phyloP scores from a whole-genome alignment of 305 asterid genomes.

The Petunia hybrid region DNA sequence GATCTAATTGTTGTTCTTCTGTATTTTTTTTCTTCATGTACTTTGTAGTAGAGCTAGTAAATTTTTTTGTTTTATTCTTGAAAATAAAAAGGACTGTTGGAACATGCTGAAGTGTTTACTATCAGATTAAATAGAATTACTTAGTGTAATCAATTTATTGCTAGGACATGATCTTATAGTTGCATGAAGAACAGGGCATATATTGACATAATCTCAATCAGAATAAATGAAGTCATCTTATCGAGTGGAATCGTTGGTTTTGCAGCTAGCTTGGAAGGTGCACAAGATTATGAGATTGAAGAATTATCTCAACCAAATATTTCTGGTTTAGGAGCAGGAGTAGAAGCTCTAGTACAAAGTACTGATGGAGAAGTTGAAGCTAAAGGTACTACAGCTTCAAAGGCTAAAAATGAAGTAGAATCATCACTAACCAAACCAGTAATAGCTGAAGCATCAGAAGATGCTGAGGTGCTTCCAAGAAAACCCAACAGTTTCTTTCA shows the following conservation, averaged over 20 bases:
- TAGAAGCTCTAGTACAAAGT: slow-evolving; percentile 23
- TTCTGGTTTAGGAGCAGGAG: slow-evolving; percentile 16
- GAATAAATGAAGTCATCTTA: neutral
- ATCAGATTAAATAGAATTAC: neutral
- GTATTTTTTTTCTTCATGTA: no score
- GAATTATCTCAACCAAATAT: slow-evolving; percentile 28
- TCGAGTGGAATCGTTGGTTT: neutral
- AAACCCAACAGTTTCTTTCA: slow-evolving; percentile 22
- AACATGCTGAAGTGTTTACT: neutral
- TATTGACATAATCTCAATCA: neutral
- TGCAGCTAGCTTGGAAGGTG: slow-evolving; percentile 6
- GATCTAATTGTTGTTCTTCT: no score
- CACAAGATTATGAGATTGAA: neutral
- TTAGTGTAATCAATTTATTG: neutral
- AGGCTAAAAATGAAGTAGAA: slow-evolving; percentile 18
- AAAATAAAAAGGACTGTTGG: neutral
- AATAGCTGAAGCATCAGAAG: slow-evolving; percentile 31
- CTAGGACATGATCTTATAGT: neutral
- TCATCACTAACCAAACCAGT: slow-evolving; percentile 34
- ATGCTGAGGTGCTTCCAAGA: slow-evolving; percentile 30
- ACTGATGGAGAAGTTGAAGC: slow-evolving; percentile 29
- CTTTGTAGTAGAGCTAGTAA: neutral
- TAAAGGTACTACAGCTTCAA: slow-evolving; percentile 16
- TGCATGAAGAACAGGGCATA: neutral
- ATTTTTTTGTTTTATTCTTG: neutral